Conservation (phyloP, 1,284 basidiomycete genomes). For the Ganoderma multipileum region DNA sequence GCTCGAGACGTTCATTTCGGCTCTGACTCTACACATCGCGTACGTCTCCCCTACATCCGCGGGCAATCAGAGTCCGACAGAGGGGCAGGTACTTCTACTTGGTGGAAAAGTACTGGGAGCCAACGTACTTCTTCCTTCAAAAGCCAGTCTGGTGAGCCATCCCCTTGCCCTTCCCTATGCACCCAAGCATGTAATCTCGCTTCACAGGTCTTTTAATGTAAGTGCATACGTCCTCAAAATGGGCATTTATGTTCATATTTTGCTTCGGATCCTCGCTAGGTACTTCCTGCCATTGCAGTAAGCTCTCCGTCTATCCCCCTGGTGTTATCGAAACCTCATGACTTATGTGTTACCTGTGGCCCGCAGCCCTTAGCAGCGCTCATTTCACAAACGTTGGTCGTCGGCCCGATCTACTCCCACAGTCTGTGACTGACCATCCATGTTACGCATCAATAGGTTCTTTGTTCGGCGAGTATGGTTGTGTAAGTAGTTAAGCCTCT, state of each 20-base stretch:
- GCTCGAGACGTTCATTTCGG: constrained; percentile 13
- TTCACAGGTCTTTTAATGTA: constrained; percentile 14
- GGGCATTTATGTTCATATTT: neutral
- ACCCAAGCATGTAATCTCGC: neutral
- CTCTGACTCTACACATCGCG: constrained; percentile 12
- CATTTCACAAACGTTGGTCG: constrained; percentile 3
- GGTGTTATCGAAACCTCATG: neutral
- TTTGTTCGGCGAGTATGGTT: constrained; percentile 19
- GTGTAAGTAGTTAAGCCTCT: neutral
- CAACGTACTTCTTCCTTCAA: constrained; percentile 10
- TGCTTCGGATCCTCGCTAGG: neutral
- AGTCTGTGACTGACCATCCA: neutral
- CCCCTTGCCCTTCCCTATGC: neutral
- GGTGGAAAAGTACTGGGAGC: constrained; percentile 16
- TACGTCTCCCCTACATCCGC: neutral
- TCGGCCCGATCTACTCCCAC: too few relatives aligned
- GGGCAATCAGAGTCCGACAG: too few relatives aligned
- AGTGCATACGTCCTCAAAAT: neutral
- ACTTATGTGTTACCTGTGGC: neutral
- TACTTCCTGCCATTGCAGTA: neutral
- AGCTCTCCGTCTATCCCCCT: neutral
- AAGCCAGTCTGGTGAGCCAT: constrained; percentile 11
- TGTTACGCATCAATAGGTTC: constrained; percentile 1
- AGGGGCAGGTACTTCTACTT: constrained; percentile 15
- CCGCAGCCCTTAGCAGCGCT: constrained; percentile 15